Percentiles rank a stretch among this genome's conserved stretches.
Evolutionary conservation across 306 rosid species (phyloP).

Genomic region (Prunus mongolica): DNA sequence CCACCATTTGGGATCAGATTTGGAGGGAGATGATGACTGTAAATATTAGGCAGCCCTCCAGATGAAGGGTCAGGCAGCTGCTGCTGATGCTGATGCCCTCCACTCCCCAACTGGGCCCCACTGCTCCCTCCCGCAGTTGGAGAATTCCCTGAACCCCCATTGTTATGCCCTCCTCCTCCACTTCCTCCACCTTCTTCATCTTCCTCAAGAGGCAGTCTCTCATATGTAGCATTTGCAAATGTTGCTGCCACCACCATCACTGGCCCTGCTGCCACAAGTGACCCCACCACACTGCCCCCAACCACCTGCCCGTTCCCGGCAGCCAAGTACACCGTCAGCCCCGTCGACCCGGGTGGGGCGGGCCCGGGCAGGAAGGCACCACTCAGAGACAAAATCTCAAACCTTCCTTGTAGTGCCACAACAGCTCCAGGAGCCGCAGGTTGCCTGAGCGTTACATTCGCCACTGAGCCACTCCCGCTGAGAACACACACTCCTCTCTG

Average conservation of each 20-base stretch:
- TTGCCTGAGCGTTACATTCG: constrained; percentile 81
- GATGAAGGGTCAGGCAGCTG: constrained; percentile 61
- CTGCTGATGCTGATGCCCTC: not conserved
- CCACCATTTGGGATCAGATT: constrained; percentile 59
- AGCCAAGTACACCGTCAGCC: constrained; percentile 76
- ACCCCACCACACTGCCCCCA: constrained; percentile 89
- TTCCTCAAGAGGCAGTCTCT: constrained; percentile 87
- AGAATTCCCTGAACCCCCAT: constrained; percentile 21
- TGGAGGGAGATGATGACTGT: constrained; percentile 48
- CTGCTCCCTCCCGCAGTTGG: constrained; percentile 48
- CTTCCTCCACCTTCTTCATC: constrained; percentile 55
- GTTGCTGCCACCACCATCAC: constrained; percentile 93
- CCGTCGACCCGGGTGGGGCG: constrained; percentile 79
- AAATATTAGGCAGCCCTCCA: constrained; percentile 35
- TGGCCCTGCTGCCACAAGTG: constrained; percentile 86
- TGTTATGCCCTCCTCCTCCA: constrained; percentile 19
- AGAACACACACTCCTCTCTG: constrained; percentile 94
- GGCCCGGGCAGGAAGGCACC: constrained; percentile 93
- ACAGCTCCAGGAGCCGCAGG: constrained; percentile 80
- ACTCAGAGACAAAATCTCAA: constrained; percentile 75
- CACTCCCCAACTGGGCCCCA: constrained; percentile 33
- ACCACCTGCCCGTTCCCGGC: constrained; percentile 91
- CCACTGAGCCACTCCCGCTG: constrained; percentile 85
- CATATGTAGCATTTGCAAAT: constrained; percentile 90
- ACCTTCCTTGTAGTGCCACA: constrained; percentile 87